phyloP scores from a whole-genome alignment of 108 stramenopile species.

The Cyclostephanos tholiformis region DNA sequence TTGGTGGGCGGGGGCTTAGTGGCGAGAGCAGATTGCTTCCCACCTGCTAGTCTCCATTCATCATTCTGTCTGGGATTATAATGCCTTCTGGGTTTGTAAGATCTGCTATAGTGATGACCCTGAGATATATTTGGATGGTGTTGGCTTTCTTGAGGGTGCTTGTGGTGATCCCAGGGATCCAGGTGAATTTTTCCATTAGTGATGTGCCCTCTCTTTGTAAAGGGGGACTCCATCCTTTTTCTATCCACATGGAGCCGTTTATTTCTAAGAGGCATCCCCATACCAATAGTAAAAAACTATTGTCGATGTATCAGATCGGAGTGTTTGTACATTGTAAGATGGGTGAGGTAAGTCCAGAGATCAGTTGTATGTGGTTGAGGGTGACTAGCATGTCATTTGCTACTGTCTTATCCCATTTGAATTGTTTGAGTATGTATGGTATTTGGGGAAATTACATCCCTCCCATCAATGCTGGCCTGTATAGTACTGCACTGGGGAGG shows the following conservation, averaged over 20 bases:
- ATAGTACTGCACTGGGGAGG: slow-evolving; percentile 3
- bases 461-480: background rate
- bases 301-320: background rate
- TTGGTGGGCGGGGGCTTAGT: background rate
- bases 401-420: slow-evolving; percentile 15
- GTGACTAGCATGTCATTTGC: slow-evolving; percentile 20
- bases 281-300: background rate
- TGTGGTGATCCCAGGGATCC: too few species aligned
- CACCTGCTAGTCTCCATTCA: slow-evolving; percentile 9
- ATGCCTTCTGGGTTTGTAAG: too few species aligned
- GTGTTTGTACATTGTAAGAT: background rate
- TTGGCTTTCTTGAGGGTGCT: too few species aligned
- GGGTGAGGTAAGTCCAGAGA: background rate
- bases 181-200: too few species aligned
- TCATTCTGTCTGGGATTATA: background rate
- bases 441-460: slow-evolving; percentile 16
- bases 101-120: too few species aligned
- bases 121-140: too few species aligned
- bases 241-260: background rate
- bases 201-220: too few species aligned
- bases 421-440: background rate
- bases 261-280: background rate
- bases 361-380: background rate
- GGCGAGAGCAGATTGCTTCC: background rate
- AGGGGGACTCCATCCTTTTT: background rate